Evolutionary conservation across 257 asterid genomes (phyloP), one percentile per base, ranked within the genome.

Genomic region (Solanum sejunctum): DNA sequence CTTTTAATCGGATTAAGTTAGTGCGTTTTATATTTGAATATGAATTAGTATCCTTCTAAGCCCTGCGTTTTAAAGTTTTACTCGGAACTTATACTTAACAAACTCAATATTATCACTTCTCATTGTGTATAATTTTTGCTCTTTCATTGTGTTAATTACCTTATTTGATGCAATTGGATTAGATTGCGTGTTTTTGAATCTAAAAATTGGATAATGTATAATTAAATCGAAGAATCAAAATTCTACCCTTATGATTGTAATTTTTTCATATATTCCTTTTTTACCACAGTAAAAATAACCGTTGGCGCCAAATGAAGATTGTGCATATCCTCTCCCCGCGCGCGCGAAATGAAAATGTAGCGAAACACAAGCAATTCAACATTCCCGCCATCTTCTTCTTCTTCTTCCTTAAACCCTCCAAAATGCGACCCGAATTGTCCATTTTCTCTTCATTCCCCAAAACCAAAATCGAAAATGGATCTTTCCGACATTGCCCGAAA

Each of bases 401-500:
- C 82, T 16, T 39, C 52, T 63, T 64, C 47, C 41, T 58, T 81
- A 58, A 54, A 78, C 28, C 45, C 45, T 55, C 66, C 45, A 67
- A 82, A 84, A 52, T 63, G 66, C 61, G 39, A 64, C 41, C 16
- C 6, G 73, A 21, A 10, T 26, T n/a, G 69, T 69, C 72, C 21
- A 43, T 58, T 57, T 66, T 36, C 39, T 69, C 69, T 49, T 49
- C 58, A 49, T 17, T 41, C 32, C 17, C 43, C 58, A 83, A 84
- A 23, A 72, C 84, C 8, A 51, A 85, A 64, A 55, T 23, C 21
- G 39, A 36, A 69, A 88, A 95, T 96, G 99, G 97, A 94, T 73
- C 87, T 92, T 86, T 86, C 93, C 8, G 94, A 91, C 3, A 87
- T 95, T 12, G 98, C 98, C 18, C 88, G 86, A 81, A 95, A 92